A percentile compares a stretch with the other conserved stretches of the same genome.
phyloP scores from a whole-genome alignment of 2,329 filamentous ascomycete genomes.

The Chrysosporium keratinophilum region DNA sequence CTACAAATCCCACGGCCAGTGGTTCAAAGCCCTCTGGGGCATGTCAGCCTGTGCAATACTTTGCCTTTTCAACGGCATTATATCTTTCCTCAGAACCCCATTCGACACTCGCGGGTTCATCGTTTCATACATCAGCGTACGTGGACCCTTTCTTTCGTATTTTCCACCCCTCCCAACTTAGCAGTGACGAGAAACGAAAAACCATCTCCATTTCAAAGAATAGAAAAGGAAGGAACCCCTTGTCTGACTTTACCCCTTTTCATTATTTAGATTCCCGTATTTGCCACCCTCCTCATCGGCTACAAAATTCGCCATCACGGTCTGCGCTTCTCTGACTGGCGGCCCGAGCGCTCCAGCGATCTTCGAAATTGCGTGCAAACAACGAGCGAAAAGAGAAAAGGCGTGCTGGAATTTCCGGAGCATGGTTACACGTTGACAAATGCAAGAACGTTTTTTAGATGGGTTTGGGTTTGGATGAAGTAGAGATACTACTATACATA shows the following conservation, averaged over 20 bases:
- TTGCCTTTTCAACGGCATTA: constrained; percentile 19
- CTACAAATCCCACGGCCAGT: constrained; percentile 24
- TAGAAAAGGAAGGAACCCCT: neutral
- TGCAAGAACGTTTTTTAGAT: constrained; percentile 22
- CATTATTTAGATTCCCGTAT: constrained; percentile 26
- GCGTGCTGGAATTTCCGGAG: constrained; percentile 30
- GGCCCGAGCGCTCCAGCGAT: constrained; percentile 29
- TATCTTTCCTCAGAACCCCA: constrained; percentile 19
- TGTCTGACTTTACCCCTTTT: neutral
- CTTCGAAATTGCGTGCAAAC: constrained; percentile 31
- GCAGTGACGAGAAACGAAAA: neutral
- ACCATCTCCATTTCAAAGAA: neutral
- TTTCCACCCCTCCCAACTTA: too few relatives aligned
- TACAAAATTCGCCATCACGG: constrained; percentile 34
- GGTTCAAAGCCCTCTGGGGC: constrained; percentile 21
- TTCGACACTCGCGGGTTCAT: constrained; percentile 32
- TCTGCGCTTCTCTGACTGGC: constrained; percentile 25
- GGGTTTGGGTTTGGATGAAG: constrained; percentile 34
- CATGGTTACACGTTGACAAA: constrained; percentile 28
- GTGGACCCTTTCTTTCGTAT: constrained; percentile 16
- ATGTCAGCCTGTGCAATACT: constrained; percentile 17
- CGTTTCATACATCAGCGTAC: constrained; percentile 34
- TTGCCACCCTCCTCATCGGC: constrained; percentile 29
- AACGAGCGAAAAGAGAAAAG: constrained; percentile 24
- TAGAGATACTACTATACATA: constrained; percentile 14